Base-by-base conservation (phyloP, 305 asterid species). In the Solanum hybrid region DNA sequence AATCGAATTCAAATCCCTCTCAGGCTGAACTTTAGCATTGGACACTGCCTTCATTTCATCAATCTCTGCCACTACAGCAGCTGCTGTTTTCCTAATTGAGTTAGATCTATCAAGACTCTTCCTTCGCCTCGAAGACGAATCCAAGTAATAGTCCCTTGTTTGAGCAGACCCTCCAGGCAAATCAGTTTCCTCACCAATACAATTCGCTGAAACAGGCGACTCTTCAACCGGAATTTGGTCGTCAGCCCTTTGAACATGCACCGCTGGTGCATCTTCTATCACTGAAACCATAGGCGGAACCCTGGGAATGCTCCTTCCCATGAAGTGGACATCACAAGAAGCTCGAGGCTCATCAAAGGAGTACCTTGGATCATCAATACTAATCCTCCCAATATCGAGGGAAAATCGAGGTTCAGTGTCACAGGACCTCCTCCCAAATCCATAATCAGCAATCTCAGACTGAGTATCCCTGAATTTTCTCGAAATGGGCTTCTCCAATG, bases 281-380 rank as follows among this genome's bases (percentile, higher is more conserved):
- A 97, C 94, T 36, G 99, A 96, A 42, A 96, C 95, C 99, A 96
- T 97, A 2, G 99, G 98, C 79, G 93, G 88, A 33, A 85, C 28
- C 89, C 94, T 95, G 90, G 97, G 96, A 37, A 95, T 92, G 83
- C 92, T 96, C 92, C 95, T 93, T 2, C 98, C 99, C 18, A 93
- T 92, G 91, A 97, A 87, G 88, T 96, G 79, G 11, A 98, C 99
- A 89, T 97, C 99, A 95, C 99, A 97, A 5, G 99, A 96, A 86
- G 99, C 99, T 35, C 98, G 94, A 39, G 98, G 98, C 94, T 97
- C 98, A 8, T 97, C 99, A 9, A 96, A 94, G 5, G 99, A 96
- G 74, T 96, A 97, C 86, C 99, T 90, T 0, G 98, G 95, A 94
- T 95, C 99, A 84, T 97, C 99, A 31, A 95, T 93, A 92, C 99